Percentiles rank a stretch among this genome's conserved stretches.
Conservation (phyloP, 2,329 filamentous ascomycete species). For the Dichotomopilus funicola region DNA sequence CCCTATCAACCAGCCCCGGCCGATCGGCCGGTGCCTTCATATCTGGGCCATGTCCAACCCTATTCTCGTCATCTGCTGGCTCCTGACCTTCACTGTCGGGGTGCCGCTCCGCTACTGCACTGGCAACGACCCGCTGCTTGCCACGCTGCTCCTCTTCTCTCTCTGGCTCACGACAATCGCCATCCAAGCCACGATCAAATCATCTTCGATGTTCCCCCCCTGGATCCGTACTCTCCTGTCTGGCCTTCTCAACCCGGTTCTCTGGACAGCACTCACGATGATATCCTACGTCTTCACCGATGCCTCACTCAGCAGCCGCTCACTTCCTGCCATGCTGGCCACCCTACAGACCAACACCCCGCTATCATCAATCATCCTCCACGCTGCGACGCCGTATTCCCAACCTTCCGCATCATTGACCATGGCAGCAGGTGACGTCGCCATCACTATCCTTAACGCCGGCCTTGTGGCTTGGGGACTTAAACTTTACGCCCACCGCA, state of each 20-base stretch:
- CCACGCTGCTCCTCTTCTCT: slow-evolving; percentile 42
- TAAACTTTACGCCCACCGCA: slow-evolving; percentile 46
- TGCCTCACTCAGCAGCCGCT: slow-evolving; percentile 18
- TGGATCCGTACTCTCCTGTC: slow-evolving; percentile 27
- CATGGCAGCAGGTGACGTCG: slow-evolving; percentile 42
- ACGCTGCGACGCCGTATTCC: neutral
- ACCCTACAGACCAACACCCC: slow-evolving; percentile 26
- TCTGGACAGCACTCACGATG: slow-evolving; percentile 40
- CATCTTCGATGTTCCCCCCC: slow-evolving; percentile 5
- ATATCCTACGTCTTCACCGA: slow-evolving; percentile 39
- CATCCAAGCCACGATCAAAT: slow-evolving; percentile 34
- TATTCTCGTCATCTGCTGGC: slow-evolving; percentile 27
- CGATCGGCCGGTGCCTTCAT: neutral
- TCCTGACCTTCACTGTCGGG: slow-evolving; percentile 33
- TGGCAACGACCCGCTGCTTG: slow-evolving; percentile 35
- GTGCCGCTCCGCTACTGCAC: slow-evolving; percentile 34
- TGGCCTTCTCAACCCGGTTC: slow-evolving; percentile 42
- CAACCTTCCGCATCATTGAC: neutral
- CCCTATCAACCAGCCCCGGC: no score
- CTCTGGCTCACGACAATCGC: slow-evolving; percentile 41
- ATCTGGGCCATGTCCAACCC: slow-evolving; percentile 21
- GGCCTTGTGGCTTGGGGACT: slow-evolving; percentile 49
- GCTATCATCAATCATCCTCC: slow-evolving; percentile 27
- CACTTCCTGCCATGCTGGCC: slow-evolving; percentile 21
- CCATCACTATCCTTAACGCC: slow-evolving; percentile 42